Percentiles rank a stretch among this genome's conserved stretches.
Conservation (phyloP, 441 rosid genomes). For the Euphorbia celastroides region DNA sequence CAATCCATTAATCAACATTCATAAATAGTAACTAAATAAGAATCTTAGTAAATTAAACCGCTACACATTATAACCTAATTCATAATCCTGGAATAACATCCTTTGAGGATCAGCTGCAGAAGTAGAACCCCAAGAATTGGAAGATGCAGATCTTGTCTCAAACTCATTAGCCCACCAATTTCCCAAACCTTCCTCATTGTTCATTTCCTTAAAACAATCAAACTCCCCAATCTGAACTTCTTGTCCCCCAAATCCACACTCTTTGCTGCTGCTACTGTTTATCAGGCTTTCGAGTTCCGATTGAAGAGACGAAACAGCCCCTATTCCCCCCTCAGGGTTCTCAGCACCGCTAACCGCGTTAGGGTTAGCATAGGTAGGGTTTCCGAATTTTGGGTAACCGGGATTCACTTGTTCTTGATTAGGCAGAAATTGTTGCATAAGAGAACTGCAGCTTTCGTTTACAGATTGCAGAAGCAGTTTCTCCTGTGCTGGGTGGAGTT, state of each 20-base stretch:
- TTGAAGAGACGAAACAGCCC: constrained; percentile 26
- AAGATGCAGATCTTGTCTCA: constrained; percentile 50
- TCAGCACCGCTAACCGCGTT: constrained; percentile 10
- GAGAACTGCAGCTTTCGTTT: constrained; percentile 24
- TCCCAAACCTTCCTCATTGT: constrained; percentile 33
- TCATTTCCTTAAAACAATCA: constrained; percentile 46
- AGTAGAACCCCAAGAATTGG: constrained; percentile 58
- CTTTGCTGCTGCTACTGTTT: constrained; percentile 12
- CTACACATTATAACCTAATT: constrained; percentile 45
- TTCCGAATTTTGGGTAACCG: not conserved
- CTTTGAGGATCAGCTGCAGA: constrained; percentile 30
- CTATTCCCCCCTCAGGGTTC: constrained; percentile 19
- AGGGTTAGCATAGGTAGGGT: constrained; percentile 11
- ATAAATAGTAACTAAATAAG: not conserved
- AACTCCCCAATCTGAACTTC: constrained; percentile 39
- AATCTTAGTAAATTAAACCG: not conserved
- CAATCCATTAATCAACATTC: not conserved
- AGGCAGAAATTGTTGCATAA: constrained; percentile 26
- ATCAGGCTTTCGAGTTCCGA: constrained; percentile 36
- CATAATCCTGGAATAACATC: constrained; percentile 60
- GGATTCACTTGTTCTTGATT: constrained; percentile 20
- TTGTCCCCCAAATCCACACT: constrained; percentile 16
- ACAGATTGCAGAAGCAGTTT: constrained; percentile 37
- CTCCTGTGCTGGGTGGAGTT: constrained; percentile 57
- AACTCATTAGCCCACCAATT: constrained; percentile 55